These are phyloP conservation scores for Ilyonectria robusta DNA, from an alignment of 2,329 filamentous ascomycete species.

Conservation along the genomic window DNA sequence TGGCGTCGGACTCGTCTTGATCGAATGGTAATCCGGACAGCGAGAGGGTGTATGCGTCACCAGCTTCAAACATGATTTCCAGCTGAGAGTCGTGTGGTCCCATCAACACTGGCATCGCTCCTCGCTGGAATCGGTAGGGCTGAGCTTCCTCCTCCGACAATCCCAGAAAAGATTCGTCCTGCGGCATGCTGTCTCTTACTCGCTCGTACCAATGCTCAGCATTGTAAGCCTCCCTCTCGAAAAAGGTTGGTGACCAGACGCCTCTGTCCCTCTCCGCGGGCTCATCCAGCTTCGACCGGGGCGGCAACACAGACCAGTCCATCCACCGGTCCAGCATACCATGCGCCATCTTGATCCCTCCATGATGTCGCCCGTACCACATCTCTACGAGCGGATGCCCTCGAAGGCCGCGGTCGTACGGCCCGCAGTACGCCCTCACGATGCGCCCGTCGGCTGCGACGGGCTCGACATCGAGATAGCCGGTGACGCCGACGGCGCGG, in stretches of 20 bases:
- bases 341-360: constrained; percentile 53
- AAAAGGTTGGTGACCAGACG: constrained; percentile 58
- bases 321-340: constrained; percentile 59
- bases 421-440: constrained; percentile 53
- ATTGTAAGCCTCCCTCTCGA: constrained; percentile 52
- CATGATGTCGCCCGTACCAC: constrained; percentile 59
- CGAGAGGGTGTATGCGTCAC: constrained; percentile 45
- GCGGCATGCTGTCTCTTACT: constrained; percentile 37
- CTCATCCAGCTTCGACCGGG: constrained; percentile 47
- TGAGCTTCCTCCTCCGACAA: constrained; percentile 47
- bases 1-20: constrained; percentile 41
- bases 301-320: constrained; percentile 57
- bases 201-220: constrained; percentile 49
- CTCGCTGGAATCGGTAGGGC: constrained; percentile 47
- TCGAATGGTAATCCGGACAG: constrained; percentile 50
- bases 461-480: constrained; percentile 52
- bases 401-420: constrained; percentile 53
- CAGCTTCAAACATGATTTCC: constrained; percentile 49
- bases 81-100: constrained; percentile 50
- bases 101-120: constrained; percentile 52
- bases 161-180: constrained; percentile 25
- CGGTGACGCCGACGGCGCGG: constrained; percentile 38
- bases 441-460: constrained; percentile 51
- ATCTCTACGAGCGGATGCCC: constrained; percentile 53
- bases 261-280: constrained; percentile 51